Percentiles rank a stretch among this genome's conserved stretches.
phyloP scores from a whole-genome alignment of 331 rosid species.

The Quercus tomentella region DNA sequence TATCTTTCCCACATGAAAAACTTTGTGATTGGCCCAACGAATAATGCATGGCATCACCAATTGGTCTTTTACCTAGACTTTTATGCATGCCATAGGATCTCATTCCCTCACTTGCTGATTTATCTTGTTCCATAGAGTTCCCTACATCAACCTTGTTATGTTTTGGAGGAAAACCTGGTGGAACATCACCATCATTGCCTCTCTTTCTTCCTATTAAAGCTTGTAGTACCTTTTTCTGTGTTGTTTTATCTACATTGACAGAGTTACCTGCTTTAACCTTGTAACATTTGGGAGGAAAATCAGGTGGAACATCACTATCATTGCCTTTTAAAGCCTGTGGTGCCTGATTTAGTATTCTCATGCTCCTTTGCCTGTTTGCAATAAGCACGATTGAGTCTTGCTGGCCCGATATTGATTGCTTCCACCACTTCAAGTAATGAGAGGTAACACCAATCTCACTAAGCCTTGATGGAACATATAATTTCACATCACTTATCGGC shows the following conservation, averaged over 20 bases:
- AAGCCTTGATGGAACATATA: conserved; percentile 36
- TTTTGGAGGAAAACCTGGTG: conserved; percentile 12
- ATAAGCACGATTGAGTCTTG: neutral
- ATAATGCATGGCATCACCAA: neutral
- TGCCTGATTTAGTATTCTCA: too few species aligned
- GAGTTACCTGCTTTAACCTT: neutral
- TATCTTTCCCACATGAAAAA: neutral
- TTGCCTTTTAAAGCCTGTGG: neutral
- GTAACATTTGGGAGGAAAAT: conserved; percentile 18
- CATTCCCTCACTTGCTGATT: neutral
- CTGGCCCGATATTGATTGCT: conserved; percentile 2
- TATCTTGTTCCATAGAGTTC: neutral
- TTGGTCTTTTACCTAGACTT: neutral
- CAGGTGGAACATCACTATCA: conserved; percentile 7
- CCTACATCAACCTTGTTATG: neutral
- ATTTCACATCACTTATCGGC: neutral
- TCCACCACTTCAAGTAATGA: conserved; percentile 45
- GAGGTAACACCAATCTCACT: conserved; percentile 32
- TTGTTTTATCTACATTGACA: neutral
- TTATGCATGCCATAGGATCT: neutral
- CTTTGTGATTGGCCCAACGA: neutral
- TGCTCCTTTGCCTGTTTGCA: too few species aligned
- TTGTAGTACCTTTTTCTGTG: neutral
- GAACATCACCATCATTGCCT: neutral
- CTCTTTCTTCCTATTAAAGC: neutral